Percentiles rank a stretch among this genome's conserved stretches.
Conservation (phyloP, 768 basidiomycete species). For the Leccinum aurantiacum region DNA sequence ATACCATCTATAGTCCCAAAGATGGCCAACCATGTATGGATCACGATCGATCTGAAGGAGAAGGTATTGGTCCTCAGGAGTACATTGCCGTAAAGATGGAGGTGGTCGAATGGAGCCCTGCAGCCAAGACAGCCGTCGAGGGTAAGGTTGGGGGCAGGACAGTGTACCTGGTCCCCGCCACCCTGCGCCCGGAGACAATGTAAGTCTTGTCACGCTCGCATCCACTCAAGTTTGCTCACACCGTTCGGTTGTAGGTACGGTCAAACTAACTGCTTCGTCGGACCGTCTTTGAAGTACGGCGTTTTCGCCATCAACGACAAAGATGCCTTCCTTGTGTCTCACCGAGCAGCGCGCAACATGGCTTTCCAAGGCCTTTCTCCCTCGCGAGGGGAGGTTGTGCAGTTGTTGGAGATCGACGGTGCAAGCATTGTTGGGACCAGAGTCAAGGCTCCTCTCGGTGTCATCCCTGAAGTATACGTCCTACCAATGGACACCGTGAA, state of each 20-base stretch:
- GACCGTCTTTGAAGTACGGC: conserved; percentile 86
- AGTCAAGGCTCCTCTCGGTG: conserved; percentile 81
- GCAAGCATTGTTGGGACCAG: conserved; percentile 81
- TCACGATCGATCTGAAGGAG: conserved; percentile 94
- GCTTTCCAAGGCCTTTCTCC: conserved; percentile 86
- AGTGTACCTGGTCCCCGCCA: conserved; percentile 93
- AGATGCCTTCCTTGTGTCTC: conserved; percentile 86
- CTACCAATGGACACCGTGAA: conserved; percentile 99
- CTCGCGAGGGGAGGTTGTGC: conserved; percentile 67
- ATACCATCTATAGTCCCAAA: conserved; percentile 98
- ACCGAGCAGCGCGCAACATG: conserved; percentile 96
- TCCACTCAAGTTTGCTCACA: conserved; percentile 2
- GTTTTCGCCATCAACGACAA: conserved; percentile 85
- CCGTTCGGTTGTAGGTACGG: conserved; percentile 67
- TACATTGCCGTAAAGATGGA: conserved; percentile 96
- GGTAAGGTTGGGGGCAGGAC: conserved; percentile 72
- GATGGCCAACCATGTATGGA: conserved; percentile 99
- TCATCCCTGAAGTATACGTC: conserved; percentile 88
- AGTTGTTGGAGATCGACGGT: conserved; percentile 79
- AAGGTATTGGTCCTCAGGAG: conserved; percentile 92
- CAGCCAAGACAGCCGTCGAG: conserved; percentile 61
- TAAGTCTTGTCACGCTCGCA: conserved; percentile 35
- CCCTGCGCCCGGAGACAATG: conserved; percentile 97
- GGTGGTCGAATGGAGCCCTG: conserved; percentile 79
- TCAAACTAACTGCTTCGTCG: conserved; percentile 97